Conservation (phyloP, 2,329 filamentous ascomycete species). For the Botrytis hyacinthi region DNA sequence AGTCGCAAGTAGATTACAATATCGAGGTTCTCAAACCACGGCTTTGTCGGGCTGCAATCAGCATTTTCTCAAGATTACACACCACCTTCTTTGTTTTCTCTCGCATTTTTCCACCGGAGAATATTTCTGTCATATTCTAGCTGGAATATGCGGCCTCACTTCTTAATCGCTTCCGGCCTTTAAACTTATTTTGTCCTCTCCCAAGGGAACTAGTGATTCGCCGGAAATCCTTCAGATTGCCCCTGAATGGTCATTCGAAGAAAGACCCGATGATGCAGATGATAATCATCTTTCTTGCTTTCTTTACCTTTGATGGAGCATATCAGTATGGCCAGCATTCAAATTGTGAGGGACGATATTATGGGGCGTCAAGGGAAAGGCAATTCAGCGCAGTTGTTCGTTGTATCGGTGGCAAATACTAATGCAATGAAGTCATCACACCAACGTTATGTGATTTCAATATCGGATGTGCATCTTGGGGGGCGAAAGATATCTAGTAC, state of each 20-base stretch:
- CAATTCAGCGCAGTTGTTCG: background rate
- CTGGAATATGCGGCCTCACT: constrained; percentile 16
- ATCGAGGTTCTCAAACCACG: constrained; percentile 16
- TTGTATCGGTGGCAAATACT: constrained; percentile 12
- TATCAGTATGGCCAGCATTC: constrained; percentile 18
- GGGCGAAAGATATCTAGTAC: constrained; percentile 9
- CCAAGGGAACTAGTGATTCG: constrained; percentile 10
- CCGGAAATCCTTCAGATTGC: constrained; percentile 8
- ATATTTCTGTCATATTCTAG: constrained; percentile 20
- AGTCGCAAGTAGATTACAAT: constrained; percentile 20
- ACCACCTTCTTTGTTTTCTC: constrained; percentile 20
- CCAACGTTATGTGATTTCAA: constrained; percentile 18
- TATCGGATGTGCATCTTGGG: constrained; percentile 16
- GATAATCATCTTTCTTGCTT: constrained; percentile 10
- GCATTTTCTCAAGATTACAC: constrained; percentile 28
- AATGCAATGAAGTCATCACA: constrained; percentile 18
- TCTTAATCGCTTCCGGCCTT: constrained; percentile 11
- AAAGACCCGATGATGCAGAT: constrained; percentile 17
- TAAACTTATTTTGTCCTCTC: background rate
- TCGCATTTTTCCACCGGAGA: constrained; percentile 25
- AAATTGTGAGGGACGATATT: constrained; percentile 4
- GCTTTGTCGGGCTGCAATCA: constrained; percentile 28
- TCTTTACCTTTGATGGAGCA: background rate
- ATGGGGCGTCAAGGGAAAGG: constrained; percentile 10
- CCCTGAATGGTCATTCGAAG: constrained; percentile 15